These are phyloP conservation scores for Lecanosticta acicola DNA, from an alignment of 2,329 filamentous ascomycete genomes.

Conservation along the genomic window DNA sequence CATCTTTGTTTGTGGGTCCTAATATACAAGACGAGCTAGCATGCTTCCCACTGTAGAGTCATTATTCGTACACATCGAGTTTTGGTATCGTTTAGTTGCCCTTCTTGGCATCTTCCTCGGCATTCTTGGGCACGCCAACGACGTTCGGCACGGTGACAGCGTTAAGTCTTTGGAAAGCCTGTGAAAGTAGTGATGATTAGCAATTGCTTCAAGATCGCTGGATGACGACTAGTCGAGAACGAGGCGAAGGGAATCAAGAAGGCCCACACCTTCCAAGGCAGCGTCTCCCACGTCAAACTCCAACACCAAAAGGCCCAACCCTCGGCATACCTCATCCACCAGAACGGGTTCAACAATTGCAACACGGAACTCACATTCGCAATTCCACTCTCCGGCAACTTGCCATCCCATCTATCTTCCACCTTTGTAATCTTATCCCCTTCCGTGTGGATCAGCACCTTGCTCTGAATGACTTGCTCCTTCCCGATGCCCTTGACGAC, in stretches of 20 bases:
- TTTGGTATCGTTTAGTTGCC: constrained; percentile 35
- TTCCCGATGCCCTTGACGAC: constrained; percentile 49
- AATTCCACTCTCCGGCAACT: constrained; percentile 47
- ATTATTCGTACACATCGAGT: not conserved
- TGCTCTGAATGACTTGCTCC: constrained; percentile 47
- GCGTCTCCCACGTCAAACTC: constrained; percentile 38
- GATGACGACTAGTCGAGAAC: no score
- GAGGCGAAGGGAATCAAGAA: constrained; percentile 1
- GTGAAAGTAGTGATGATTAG: constrained; percentile 26
- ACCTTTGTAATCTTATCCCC: constrained; percentile 47
- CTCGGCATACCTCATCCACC: constrained; percentile 37
- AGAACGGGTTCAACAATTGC: constrained; percentile 32
- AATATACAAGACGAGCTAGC: no score
- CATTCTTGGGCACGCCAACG: constrained; percentile 49
- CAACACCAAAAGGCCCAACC: constrained; percentile 36
- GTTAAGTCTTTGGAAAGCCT: constrained; percentile 51
- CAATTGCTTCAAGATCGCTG: constrained; percentile 5
- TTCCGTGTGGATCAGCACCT: constrained; percentile 44
- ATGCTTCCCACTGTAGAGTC: not conserved
- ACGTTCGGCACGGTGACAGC: constrained; percentile 48
- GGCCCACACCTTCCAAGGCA: constrained; percentile 37
- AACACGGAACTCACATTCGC: constrained; percentile 44
- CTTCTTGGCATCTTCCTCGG: constrained; percentile 47
- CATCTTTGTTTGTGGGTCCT: no score
- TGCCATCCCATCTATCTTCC: constrained; percentile 52